Conservation (phyloP, 441 rosid species). For the Rhodomyrtus psidioides region DNA sequence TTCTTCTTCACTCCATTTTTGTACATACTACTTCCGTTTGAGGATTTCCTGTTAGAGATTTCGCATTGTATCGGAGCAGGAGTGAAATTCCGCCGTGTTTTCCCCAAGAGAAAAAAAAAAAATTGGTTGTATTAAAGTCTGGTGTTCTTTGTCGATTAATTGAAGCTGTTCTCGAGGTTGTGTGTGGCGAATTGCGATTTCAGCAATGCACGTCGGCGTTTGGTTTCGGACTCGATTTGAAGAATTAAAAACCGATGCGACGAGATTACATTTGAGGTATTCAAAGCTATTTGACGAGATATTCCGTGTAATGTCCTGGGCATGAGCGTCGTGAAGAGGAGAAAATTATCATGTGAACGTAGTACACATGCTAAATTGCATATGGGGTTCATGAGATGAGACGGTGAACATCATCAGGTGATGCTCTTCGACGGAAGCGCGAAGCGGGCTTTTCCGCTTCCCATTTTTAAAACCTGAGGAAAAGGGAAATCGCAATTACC, state of each 20-base stretch:
- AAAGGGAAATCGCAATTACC: accelerated
- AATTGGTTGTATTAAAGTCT: neutral
- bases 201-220: accelerated
- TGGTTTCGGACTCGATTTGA: neutral
- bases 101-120: accelerated
- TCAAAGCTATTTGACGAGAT: neutral
- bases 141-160: neutral
- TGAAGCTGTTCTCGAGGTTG: neutral
- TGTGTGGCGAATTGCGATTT: neutral
- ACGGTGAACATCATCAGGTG: accelerated
- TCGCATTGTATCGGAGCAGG: neutral
- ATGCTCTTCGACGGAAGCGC: neutral
- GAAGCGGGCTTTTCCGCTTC: neutral
- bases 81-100: neutral
- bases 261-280: neutral
- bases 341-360: neutral
- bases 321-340: neutral
- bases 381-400: neutral
- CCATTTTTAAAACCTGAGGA: neutral
- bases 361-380: accelerated
- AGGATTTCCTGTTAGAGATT: neutral
- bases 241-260: neutral
- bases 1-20: neutral
- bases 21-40: neutral
- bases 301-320: neutral